Base-by-base conservation (phyloP, 2,329 filamentous ascomycete genomes). In the Pseudogymnoascus sp. region DNA sequence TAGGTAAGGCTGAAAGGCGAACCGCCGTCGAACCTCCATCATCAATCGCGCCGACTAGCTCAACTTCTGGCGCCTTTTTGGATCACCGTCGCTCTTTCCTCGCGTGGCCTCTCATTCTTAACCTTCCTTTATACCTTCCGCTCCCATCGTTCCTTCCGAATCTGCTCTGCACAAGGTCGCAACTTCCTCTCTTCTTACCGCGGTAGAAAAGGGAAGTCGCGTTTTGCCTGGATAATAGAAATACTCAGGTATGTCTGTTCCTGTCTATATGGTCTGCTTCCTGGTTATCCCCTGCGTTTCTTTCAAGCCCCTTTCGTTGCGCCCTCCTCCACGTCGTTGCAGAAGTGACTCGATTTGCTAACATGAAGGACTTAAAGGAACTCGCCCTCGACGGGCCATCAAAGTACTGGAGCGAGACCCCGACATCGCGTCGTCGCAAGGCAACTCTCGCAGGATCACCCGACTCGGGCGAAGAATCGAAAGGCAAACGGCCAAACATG, bases 241-340 rank as follows among this genome's bases (percentile, higher is more conserved):
- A 54, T 54, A 54, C 47, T 54, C 47, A 54, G 47, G 47, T 54
- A 54, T 54, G 47, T 54, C 47, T 54, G 47, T 54, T 54, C 47
- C 47, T 54, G 47, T 21, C 5, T 54, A 54, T 54, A 54, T 54
- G 47, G 47, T 54, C 47, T 54, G 47, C 47, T 54, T 54, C 47
- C 47, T 54, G 10, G 47, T 54, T 33, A 54, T 33, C 47, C 47
- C 47, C 47, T 33, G 47, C 47, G 47, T 54, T 54, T 29, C 15
- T 54, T 54, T 54, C 11, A 26, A 50, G 10, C 39, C 24, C 11
- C 15, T 47, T 50, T 31, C 26, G 26, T 50, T 50, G 4, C 44
- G 44, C 7, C 8, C 44, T 26, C 8, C 44, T 21, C 13, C 41
- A 31, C 24, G 44, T 50, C 44, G 44, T 50, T 35, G 29, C 17